Percentiles rank a stretch among this genome's conserved stretches.
phyloP scores from a whole-genome alignment of 345 rosid genomes.

The Sisymbrium altissimum region DNA sequence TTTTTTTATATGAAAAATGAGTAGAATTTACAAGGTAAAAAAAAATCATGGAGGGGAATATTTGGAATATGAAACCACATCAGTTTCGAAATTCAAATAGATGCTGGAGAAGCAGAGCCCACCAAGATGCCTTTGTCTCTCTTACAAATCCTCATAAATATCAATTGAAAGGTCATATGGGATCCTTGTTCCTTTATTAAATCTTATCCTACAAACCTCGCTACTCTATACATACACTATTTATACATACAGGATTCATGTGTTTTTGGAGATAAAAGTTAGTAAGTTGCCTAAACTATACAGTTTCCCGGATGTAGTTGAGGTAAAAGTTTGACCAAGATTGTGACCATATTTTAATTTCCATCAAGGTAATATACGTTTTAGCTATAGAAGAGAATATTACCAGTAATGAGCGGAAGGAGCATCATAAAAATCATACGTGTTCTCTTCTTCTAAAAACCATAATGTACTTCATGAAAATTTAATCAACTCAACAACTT shows the following conservation, averaged over 20 bases:
- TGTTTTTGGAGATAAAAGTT: neutral
- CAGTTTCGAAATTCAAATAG: slow-evolving; percentile 22
- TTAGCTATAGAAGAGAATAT: neutral
- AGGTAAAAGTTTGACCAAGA: neutral
- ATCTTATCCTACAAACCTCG: neutral
- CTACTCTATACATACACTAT: neutral
- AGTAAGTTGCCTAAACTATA: no score
- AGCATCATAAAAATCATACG: neutral
- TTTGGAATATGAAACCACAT: neutral
- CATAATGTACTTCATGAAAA: no score
- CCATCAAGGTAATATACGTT: neutral
- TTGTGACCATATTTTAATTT: neutral
- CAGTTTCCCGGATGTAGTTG: no score
- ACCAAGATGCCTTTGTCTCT: slow-evolving; percentile 33
- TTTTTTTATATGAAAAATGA: no score
- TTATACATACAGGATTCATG: neutral
- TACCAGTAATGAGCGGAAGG: neutral
- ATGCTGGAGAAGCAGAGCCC: slow-evolving; percentile 20
- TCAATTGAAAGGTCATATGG: slow-evolving; percentile 38
- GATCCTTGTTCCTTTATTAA: slow-evolving; percentile 30
- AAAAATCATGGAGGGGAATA: neutral
- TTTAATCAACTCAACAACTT: neutral
- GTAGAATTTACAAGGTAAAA: neutral
- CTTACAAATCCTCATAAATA: slow-evolving; percentile 39
- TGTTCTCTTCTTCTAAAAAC: neutral